A percentile compares a stretch with the other conserved stretches of the same genome.
Conservation (phyloP, 2,329 filamentous ascomycete genomes). For the Fusarium odoratissimum region DNA sequence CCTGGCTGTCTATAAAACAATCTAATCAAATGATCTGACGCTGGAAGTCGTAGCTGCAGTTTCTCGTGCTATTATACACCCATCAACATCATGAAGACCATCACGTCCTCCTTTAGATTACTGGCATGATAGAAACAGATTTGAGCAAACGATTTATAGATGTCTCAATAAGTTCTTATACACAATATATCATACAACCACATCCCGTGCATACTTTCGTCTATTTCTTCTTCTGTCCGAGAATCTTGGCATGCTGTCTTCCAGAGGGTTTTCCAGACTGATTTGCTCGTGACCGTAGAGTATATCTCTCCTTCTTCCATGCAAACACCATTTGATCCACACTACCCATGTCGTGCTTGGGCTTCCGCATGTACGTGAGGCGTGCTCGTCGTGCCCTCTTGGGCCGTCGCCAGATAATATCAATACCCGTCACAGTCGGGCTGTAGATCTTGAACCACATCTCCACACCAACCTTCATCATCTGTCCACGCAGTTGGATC, state of each 20-base stretch:
- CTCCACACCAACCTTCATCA: slow-evolving; percentile 90
- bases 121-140: not conserved
- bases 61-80: not conserved
- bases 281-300: slow-evolving; percentile 52
- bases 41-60: not conserved
- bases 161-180: slow-evolving; percentile 41
- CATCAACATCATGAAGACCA: not conserved
- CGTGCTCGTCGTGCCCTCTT: slow-evolving; percentile 89
- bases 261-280: slow-evolving; percentile 38
- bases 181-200: slow-evolving; percentile 48
- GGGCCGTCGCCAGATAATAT: slow-evolving; percentile 87
- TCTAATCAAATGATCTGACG: not conserved
- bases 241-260: slow-evolving; percentile 26
- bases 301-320: slow-evolving; percentile 60
- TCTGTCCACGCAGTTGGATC: slow-evolving; percentile 84
- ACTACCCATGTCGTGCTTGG: slow-evolving; percentile 87
- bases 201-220: not conserved
- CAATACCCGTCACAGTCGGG: slow-evolving; percentile 88
- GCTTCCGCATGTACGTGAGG: slow-evolving; percentile 90
- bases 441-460: slow-evolving; percentile 98
- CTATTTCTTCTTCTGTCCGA: slow-evolving; percentile 39
- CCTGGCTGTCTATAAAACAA: not conserved
- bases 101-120: not conserved
- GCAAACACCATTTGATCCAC: slow-evolving; percentile 80
- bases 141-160: slow-evolving; percentile 18